A percentile compares a stretch with the other conserved stretches of the same genome.
Evolutionary conservation across 495 filamentous ascomycete genomes (phyloP).

Genomic region (Talaromyces ruber): DNA sequence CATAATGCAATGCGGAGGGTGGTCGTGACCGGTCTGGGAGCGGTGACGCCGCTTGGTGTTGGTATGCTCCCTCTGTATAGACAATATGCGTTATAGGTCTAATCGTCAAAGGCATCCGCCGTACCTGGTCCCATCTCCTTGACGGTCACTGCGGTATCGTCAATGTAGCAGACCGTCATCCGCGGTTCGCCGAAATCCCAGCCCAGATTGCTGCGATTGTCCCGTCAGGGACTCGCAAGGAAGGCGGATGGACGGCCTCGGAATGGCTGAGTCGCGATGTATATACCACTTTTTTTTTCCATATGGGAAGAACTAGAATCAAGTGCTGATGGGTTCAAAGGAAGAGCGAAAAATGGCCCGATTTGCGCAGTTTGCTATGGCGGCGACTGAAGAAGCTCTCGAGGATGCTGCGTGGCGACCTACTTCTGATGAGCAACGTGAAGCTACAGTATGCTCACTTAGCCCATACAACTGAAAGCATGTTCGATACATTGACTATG

Average conservation of each 20-base stretch:
- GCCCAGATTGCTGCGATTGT: slow-evolving; percentile 81
- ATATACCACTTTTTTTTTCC: not conserved
- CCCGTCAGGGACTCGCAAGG: slow-evolving; percentile 46
- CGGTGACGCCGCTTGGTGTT: slow-evolving; percentile 83
- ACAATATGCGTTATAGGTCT: not conserved
- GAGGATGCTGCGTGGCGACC: slow-evolving; percentile 77
- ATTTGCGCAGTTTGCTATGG: slow-evolving; percentile 88
- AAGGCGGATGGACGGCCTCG: slow-evolving; percentile 61
- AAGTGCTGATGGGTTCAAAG: slow-evolving; percentile 19
- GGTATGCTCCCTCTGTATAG: slow-evolving; percentile 34
- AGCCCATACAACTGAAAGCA: not conserved
- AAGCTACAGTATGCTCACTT: slow-evolving; percentile 50
- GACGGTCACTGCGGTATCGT: slow-evolving; percentile 72
- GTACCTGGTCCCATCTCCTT: slow-evolving; percentile 73
- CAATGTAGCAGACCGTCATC: slow-evolving; percentile 51
- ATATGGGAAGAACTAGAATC: not conserved
- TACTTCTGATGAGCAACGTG: slow-evolving; percentile 46
- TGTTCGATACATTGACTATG: too few relatives aligned
- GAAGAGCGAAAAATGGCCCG: slow-evolving; percentile 81
- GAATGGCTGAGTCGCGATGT: slow-evolving; percentile 66
- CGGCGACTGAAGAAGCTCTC: slow-evolving; percentile 79
- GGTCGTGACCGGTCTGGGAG: slow-evolving; percentile 89
- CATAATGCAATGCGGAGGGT: slow-evolving; percentile 74
- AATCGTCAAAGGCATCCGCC: slow-evolving; percentile 48
- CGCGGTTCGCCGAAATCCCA: slow-evolving; percentile 59